Conservation (phyloP, 2,329 filamentous ascomycete genomes). For the Alternaria solani region DNA sequence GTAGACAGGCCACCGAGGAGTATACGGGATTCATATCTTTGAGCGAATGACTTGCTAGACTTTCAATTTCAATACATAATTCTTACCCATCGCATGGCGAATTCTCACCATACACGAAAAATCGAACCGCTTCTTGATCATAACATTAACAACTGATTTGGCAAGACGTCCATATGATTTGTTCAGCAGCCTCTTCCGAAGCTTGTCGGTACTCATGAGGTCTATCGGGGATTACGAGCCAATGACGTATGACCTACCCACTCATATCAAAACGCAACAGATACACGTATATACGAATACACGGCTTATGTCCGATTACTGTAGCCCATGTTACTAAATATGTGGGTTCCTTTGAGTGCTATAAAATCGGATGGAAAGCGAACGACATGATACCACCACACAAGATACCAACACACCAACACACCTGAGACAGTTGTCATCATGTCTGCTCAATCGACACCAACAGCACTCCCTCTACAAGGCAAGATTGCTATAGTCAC, state of each 20-base stretch:
- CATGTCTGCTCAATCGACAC: slow-evolving; percentile 24
- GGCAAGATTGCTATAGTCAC: slow-evolving; percentile 59
- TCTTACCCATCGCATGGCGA: neutral
- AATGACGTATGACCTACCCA: slow-evolving; percentile 9
- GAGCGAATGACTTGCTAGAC: slow-evolving; percentile 8
- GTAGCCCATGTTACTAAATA: neutral
- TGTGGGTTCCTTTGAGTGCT: neutral
- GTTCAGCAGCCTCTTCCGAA: slow-evolving; percentile 4
- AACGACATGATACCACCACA: neutral
- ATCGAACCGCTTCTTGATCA: neutral
- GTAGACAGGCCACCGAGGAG: neutral
- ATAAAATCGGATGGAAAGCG: neutral
- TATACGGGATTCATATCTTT: neutral
- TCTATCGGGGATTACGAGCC: slow-evolving; percentile 7
- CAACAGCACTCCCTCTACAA: slow-evolving; percentile 28
- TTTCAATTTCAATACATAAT: slow-evolving; percentile 19
- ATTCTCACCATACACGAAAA: neutral
- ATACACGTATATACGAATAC: neutral
- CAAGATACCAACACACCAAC: neutral
- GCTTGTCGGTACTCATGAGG: slow-evolving; percentile 11
- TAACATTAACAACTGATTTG: neutral
- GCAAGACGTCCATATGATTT: neutral
- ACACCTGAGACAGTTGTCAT: neutral
- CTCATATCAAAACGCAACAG: neutral
- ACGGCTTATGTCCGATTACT: neutral